These are phyloP conservation scores for Sclerotinia nivalis DNA, from an alignment of 2,329 filamentous ascomycete genomes.

Conservation along the genomic window DNA sequence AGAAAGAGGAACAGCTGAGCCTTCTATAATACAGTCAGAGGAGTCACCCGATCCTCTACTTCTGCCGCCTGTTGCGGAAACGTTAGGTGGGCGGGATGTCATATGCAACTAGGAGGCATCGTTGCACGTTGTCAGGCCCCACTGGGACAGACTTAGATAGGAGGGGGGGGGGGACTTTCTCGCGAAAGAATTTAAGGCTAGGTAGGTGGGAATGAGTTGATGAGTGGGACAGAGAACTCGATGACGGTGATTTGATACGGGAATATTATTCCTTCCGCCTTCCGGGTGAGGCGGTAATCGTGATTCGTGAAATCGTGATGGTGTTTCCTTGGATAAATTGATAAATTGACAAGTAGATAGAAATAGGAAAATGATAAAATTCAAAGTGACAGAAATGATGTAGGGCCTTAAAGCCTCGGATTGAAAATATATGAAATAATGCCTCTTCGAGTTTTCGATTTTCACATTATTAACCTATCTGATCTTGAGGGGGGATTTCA, in stretches of 20 bases:
- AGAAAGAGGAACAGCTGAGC: slow-evolving; percentile 15
- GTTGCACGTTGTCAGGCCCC: slow-evolving; percentile 21
- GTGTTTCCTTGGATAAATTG: no score
- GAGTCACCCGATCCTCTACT: slow-evolving; percentile 19
- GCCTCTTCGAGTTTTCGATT: no score
- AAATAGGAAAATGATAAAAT: not conserved
- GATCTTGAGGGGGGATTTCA: not conserved
- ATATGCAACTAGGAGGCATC: slow-evolving; percentile 24
- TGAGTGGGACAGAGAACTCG: slow-evolving; percentile 6
- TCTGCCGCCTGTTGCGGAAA: slow-evolving; percentile 24
- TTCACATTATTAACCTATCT: no score
- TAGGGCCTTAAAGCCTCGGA: not conserved
- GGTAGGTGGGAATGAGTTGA: not conserved
- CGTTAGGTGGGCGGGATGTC: slow-evolving; percentile 17
- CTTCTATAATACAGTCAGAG: slow-evolving; percentile 20
- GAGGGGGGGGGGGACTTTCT: slow-evolving; percentile 2
- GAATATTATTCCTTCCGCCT: not conserved
- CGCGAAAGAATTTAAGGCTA: not conserved
- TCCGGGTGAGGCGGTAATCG: slow-evolving; percentile 3
- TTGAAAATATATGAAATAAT: no score
- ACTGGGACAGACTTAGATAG: slow-evolving; percentile 10
- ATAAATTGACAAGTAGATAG: not conserved
- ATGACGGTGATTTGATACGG: not conserved
- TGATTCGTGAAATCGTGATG: not conserved
- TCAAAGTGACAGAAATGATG: not conserved